A percentile compares a stretch with the other conserved stretches of the same genome.
These are phyloP conservation scores for Rhodocollybia butyracea DNA, from an alignment of 768 basidiomycete species.

Conservation along the genomic window DNA sequence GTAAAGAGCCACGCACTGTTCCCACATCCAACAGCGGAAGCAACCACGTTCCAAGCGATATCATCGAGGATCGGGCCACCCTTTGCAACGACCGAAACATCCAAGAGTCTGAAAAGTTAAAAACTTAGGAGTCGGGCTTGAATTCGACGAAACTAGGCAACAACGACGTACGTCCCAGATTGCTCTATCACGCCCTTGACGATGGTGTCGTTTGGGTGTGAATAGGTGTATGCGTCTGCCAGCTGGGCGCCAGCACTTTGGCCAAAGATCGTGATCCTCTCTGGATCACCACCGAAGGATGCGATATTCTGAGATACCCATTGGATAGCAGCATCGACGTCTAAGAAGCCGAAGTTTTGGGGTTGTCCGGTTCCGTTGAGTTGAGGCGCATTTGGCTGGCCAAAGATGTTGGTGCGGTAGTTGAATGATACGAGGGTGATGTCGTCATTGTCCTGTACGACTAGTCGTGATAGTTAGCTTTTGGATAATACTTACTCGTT, in stretches of 20 bases:
- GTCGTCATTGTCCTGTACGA: slow-evolving; percentile 32
- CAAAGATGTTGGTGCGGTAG: slow-evolving; percentile 37
- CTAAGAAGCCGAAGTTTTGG: slow-evolving; percentile 38
- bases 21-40: slow-evolving; percentile 29
- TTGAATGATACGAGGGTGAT: slow-evolving; percentile 35
- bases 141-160: too few species aligned
- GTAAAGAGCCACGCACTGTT: slow-evolving; percentile 17
- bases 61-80: slow-evolving; percentile 14
- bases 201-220: slow-evolving; percentile 30
- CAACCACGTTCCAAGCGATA: slow-evolving; percentile 28
- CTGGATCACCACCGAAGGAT: slow-evolving; percentile 24
- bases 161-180: slow-evolving; percentile 29
- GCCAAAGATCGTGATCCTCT: slow-evolving; percentile 31
- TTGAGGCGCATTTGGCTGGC: slow-evolving; percentile 37
- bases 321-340: slow-evolving; percentile 37
- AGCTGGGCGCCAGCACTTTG: slow-evolving; percentile 35
- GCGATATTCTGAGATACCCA: slow-evolving; percentile 48
- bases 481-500: too few species aligned
- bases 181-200: slow-evolving; percentile 27
- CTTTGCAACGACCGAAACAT: background rate
- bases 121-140: background rate
- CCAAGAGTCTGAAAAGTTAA: slow-evolving; percentile 1
- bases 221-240: slow-evolving; percentile 31
- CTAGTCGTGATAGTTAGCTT: background rate
- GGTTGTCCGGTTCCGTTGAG: slow-evolving; percentile 18